phyloP scores from a whole-genome alignment of 2,329 filamentous ascomycete genomes.

The Penicillium sp. region DNA sequence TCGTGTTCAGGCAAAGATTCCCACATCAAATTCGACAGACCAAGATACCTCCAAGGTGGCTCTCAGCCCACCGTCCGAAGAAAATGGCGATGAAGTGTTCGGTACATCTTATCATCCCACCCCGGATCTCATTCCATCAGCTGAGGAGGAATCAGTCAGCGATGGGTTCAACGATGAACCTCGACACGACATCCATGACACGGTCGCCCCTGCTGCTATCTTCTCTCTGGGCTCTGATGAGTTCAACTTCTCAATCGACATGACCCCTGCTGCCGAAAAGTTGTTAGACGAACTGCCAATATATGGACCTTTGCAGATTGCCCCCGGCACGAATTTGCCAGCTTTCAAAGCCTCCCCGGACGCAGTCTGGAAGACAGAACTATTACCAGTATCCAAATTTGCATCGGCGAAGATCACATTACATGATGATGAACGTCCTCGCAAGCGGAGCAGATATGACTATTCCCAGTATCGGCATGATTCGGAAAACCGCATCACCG shows the following conservation, averaged over 20 bases:
- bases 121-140: slow-evolving; percentile 66
- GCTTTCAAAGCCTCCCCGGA: slow-evolving; percentile 65
- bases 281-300: slow-evolving; percentile 78
- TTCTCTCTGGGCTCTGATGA: slow-evolving; percentile 81
- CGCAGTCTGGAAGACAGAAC: slow-evolving; percentile 70
- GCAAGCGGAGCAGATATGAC: slow-evolving; percentile 78
- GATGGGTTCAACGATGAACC: slow-evolving; percentile 49
- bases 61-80: slow-evolving; percentile 34
- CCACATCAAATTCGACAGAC: slow-evolving; percentile 26
- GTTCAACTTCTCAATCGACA: slow-evolving; percentile 73
- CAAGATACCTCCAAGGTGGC: slow-evolving; percentile 30
- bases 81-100: slow-evolving; percentile 33
- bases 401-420: slow-evolving; percentile 77
- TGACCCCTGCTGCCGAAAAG: slow-evolving; percentile 71
- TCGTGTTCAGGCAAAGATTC: slow-evolving; percentile 58
- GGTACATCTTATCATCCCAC: slow-evolving; percentile 51
- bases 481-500: slow-evolving; percentile 51
- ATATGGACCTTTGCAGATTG: slow-evolving; percentile 62
- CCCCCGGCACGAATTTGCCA: slow-evolving; percentile 58
- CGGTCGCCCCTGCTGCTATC: slow-evolving; percentile 68
- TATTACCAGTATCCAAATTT: slow-evolving; percentile 82
- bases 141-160: slow-evolving; percentile 58
- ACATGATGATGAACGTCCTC: slow-evolving; percentile 61
- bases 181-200: slow-evolving; percentile 43
- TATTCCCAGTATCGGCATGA: slow-evolving; percentile 73